Conservation (phyloP, 106 monocot genomes). For the Chionographis japonica region DNA sequence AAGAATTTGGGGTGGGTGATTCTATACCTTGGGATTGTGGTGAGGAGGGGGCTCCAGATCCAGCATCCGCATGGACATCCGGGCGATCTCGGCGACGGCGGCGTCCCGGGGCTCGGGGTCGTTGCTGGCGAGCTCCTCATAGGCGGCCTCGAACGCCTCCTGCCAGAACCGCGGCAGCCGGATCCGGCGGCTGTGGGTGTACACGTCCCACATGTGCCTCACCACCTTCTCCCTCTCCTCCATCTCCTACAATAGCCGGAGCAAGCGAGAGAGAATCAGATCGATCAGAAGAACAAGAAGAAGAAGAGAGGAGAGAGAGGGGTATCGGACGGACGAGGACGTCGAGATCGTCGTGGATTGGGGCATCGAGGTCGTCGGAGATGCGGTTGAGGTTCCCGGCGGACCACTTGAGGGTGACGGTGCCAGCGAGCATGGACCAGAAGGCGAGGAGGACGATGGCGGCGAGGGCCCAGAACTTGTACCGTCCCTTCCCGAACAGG, state of each 20-base stretch:
- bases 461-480: constrained; percentile 83
- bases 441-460: constrained; percentile 86
- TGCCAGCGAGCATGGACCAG: constrained; percentile 95
- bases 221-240: constrained; percentile 96
- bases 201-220: constrained; percentile 91
- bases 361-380: constrained; percentile 35
- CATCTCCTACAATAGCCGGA: constrained; percentile 48
- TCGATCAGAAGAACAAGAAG: background rate
- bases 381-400: constrained; percentile 36
- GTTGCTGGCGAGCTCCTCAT: constrained; percentile 74
- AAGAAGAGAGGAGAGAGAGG: background rate
- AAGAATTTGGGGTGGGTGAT: too few relatives aligned
- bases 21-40: constrained; percentile 2
- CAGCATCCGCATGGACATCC: constrained; percentile 68
- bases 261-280: background rate
- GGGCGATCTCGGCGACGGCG: constrained; percentile 78
- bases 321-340: constrained; percentile 47
- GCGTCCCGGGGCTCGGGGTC: constrained; percentile 37
- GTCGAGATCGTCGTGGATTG: constrained; percentile 55
- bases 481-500: constrained; percentile 55
- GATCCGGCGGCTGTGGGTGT: constrained; percentile 56
- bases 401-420: constrained; percentile 79
- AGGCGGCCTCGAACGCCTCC: constrained; percentile 93
- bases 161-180: constrained; percentile 83
- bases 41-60: constrained; percentile 46